A percentile compares a stretch with the other conserved stretches of the same genome.
phyloP scores from a whole-genome alignment of 2,329 filamentous ascomycete species.

The Hymenoscyphus fructigenus region DNA sequence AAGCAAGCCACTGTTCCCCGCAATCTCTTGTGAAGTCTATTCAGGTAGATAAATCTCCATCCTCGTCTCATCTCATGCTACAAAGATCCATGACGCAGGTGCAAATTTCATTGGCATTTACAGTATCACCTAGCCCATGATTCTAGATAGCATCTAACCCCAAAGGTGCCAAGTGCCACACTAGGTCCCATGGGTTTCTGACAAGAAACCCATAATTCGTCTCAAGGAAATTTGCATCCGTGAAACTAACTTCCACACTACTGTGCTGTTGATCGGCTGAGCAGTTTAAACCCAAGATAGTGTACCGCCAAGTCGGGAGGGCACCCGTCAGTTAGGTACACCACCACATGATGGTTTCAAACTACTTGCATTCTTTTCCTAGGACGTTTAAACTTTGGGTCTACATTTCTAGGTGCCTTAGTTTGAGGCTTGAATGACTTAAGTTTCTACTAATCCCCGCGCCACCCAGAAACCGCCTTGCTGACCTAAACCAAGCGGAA shows the following conservation, averaged over 20 bases:
- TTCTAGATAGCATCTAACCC: background rate
- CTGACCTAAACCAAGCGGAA: background rate
- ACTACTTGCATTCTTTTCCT: background rate
- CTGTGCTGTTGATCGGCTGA: background rate
- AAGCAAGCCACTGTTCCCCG: background rate
- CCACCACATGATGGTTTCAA: background rate
- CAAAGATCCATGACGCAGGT: background rate
- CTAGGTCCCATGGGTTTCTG: too few relatives aligned
- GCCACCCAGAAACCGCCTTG: background rate
- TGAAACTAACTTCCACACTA: background rate
- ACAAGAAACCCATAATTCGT: background rate
- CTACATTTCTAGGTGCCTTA: background rate
- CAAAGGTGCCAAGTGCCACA: background rate
- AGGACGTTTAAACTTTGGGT: background rate
- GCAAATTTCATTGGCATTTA: background rate
- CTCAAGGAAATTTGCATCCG: background rate
- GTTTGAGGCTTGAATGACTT: background rate
- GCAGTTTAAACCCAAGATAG: background rate
- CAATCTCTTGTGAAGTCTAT: background rate
- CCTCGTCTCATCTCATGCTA: background rate
- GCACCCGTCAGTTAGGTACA: background rate
- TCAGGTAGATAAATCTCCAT: background rate
- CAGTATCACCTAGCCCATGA: background rate
- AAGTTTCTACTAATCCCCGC: background rate
- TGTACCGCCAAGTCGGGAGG: background rate